Percentiles rank a stretch among this genome's conserved stretches.
These are phyloP conservation scores for Vitis amurensis DNA, from an alignment of 164 flowering plant species.

Conservation along the genomic window DNA sequence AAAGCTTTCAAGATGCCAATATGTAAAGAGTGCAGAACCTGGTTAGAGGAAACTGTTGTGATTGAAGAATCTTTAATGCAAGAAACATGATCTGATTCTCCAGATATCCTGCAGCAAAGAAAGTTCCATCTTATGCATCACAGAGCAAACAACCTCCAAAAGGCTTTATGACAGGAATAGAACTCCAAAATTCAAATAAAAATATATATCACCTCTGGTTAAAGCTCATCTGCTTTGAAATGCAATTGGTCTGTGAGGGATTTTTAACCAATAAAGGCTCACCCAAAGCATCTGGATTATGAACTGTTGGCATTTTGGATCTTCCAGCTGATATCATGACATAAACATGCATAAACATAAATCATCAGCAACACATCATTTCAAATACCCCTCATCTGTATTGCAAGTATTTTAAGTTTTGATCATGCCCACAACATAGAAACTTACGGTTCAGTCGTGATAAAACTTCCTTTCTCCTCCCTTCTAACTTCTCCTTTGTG, in stretches of 20 bases:
- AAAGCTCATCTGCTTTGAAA: constrained; percentile 15
- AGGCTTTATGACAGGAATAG: not conserved
- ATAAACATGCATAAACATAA: not conserved
- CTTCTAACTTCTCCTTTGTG: constrained; percentile 80
- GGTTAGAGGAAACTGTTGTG: constrained; percentile 49
- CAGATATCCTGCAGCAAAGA: constrained; percentile 24
- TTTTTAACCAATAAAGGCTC: constrained; percentile 16
- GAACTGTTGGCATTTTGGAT: constrained; percentile 27
- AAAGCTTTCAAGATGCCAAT: not conserved
- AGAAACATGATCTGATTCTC: constrained; percentile 16
- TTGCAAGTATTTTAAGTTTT: not conserved
- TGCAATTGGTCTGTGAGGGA: constrained; percentile 19
- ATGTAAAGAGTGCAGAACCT: constrained; percentile 31
- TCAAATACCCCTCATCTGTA: not conserved
- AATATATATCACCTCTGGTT: constrained; percentile 19
- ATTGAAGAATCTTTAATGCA: constrained; percentile 20
- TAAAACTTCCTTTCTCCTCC: constrained; percentile 79
- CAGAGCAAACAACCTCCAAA: not conserved
- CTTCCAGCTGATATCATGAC: constrained; percentile 52
- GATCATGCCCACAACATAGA: not conserved
- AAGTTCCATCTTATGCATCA: not conserved
- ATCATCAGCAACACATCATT: not conserved
- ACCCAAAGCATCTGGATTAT: constrained; percentile 8
- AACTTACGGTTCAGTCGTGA: constrained; percentile 69
- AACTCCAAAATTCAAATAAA: too few relatives aligned